phyloP scores from a whole-genome alignment of 257 asterid species.

The Solanum clarkiae region DNA sequence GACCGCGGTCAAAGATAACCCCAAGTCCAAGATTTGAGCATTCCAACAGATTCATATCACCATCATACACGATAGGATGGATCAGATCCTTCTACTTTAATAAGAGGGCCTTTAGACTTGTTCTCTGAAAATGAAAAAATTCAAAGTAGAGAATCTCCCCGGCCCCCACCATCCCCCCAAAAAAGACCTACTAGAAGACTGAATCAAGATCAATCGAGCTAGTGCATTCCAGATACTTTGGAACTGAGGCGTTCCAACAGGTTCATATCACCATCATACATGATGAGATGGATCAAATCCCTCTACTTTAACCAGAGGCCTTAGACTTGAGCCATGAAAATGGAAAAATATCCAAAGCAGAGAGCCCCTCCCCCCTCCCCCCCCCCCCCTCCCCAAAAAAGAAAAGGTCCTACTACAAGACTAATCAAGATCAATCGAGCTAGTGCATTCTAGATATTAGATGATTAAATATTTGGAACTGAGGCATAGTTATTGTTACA shows the following conservation, averaged over 20 bases:
- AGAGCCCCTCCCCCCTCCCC: neutral
- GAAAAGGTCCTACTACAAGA: too few species aligned
- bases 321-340: neutral
- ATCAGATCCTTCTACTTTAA: neutral
- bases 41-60: neutral
- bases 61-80: neutral
- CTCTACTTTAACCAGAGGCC: neutral
- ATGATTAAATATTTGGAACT: neutral
- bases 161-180: too few species aligned
- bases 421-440: neutral
- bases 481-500: neutral
- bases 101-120: fast-evolving
- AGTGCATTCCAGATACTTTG: too few species aligned
- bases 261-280: neutral
- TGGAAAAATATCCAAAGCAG: neutral
- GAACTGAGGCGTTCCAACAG: too few species aligned
- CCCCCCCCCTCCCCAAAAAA: too few species aligned
- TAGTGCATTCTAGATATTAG: neutral
- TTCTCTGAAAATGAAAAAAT: too few species aligned
- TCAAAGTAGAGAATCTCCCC: neutral
- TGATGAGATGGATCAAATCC: neutral
- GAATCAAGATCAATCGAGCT: neutral
- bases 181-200: too few species aligned
- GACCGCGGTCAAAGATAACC: neutral
- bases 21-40: neutral